These are phyloP conservation scores for Paraphaeosphaeria minitans DNA, from an alignment of 2,329 filamentous ascomycete genomes.

Conservation along the genomic window DNA sequence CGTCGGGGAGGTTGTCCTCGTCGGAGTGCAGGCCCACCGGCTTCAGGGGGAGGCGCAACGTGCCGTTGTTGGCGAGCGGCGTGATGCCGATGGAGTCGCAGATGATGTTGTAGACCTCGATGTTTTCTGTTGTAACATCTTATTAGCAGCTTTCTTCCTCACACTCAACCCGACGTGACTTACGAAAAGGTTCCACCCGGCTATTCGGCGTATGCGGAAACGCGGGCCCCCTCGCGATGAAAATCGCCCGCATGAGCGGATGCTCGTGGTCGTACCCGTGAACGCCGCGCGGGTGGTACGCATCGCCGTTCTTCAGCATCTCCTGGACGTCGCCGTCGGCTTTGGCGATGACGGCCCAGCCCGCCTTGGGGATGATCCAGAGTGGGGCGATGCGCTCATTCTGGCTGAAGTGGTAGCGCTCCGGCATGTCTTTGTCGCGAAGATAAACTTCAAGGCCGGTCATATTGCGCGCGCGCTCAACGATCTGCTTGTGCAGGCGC, in stretches of 20 bases:
- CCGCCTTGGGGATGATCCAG: slow-evolving; percentile 90
- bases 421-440: slow-evolving; percentile 84
- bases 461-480: slow-evolving; percentile 62
- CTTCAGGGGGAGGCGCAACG: slow-evolving; percentile 72
- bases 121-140: slow-evolving; percentile 71
- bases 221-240: slow-evolving; percentile 87
- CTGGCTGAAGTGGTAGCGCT: slow-evolving; percentile 85
- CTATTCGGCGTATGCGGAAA: slow-evolving; percentile 87
- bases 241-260: slow-evolving; percentile 94
- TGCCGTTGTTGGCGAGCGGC: slow-evolving; percentile 85
- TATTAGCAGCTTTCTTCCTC: slow-evolving; percentile 28
- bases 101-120: slow-evolving; percentile 91
- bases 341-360: slow-evolving; percentile 87
- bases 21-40: slow-evolving; percentile 66
- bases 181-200: slow-evolving; percentile 79
- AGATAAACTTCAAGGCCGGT: slow-evolving; percentile 86
- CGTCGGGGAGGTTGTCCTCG: slow-evolving; percentile 50
- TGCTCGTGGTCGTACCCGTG: slow-evolving; percentile 97
- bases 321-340: slow-evolving; percentile 76
- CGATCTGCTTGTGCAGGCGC: slow-evolving; percentile 65
- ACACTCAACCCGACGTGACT: slow-evolving; percentile 48
- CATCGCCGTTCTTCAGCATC: slow-evolving; percentile 65
- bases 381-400: slow-evolving; percentile 91
- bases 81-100: slow-evolving; percentile 82
- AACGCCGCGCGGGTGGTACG: slow-evolving; percentile 81